Evolutionary conservation across 164 flowering plant species (phyloP).

Genomic region (Macadamia integrifolia): DNA sequence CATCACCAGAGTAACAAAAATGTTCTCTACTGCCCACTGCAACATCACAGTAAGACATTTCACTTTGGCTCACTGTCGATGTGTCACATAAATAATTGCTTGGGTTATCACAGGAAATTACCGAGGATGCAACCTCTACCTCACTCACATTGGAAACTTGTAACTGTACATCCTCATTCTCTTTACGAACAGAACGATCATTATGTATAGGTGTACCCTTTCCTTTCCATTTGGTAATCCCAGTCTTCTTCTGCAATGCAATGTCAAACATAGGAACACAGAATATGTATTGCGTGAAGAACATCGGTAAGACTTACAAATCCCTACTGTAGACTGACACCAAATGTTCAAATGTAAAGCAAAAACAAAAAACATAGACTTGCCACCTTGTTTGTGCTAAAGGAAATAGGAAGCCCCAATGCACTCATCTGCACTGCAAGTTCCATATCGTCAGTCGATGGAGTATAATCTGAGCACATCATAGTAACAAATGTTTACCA

Average conservation of each 20-base stretch:
- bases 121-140: conserved; percentile 32
- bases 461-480: conserved; percentile 23
- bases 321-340: neutral
- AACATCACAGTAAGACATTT: conserved; percentile 29
- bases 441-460: conserved; percentile 41
- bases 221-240: conserved; percentile 31
- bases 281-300: neutral
- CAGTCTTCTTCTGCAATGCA: conserved; percentile 35
- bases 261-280: neutral
- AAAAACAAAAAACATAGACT: neutral
- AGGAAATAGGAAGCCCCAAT: conserved; percentile 79
- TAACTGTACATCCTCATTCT: conserved; percentile 14
- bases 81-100: conserved; percentile 26
- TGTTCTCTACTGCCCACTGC: conserved; percentile 30
- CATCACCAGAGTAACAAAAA: conserved; percentile 9
- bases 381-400: conserved; percentile 62
- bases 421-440: conserved; percentile 50
- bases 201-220: conserved; percentile 30
- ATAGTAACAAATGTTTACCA: conserved; percentile 2
- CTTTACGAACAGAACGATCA: conserved; percentile 9
- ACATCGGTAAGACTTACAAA: neutral
- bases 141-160: conserved; percentile 33
- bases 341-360: neutral
- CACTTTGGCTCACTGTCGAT: conserved; percentile 26
- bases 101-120: conserved; percentile 23